Evolutionary conservation across 352 stramenopile species (phyloP).

Genomic region (Phytophthora macrochlamydospora): DNA sequence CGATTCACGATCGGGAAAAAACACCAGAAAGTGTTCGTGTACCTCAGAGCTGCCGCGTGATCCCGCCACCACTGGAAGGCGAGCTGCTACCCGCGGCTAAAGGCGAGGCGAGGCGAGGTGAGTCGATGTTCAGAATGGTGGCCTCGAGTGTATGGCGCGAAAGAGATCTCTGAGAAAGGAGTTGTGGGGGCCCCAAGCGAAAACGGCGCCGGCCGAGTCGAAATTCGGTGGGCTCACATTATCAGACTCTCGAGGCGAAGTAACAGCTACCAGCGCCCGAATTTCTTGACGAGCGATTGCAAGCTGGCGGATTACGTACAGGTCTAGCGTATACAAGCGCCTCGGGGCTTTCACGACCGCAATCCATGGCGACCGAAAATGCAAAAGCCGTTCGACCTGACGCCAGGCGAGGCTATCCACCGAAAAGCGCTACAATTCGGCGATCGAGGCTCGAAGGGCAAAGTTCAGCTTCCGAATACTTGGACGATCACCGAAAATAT

Average conservation of each 20-base stretch:
- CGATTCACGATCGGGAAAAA: constrained; percentile 1
- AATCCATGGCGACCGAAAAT: constrained; percentile 4
- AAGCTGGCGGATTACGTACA: too few species aligned
- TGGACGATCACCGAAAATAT: constrained; percentile 31
- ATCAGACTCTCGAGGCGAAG: background rate
- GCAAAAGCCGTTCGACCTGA: constrained; percentile 27
- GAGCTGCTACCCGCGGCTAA: constrained; percentile 5
- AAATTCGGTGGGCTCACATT: constrained; percentile 10
- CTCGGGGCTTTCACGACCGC: background rate
- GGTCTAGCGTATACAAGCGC: background rate
- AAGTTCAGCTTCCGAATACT: constrained; percentile 12
- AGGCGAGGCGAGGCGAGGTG: constrained; percentile 15
- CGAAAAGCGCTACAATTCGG: constrained; percentile 18
- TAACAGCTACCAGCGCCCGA: background rate
- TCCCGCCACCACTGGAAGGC: background rate
- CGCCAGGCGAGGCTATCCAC: constrained; percentile 33
- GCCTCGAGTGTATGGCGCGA: constrained; percentile 11
- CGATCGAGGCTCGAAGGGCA: constrained; percentile 7
- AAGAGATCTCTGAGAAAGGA: constrained; percentile 12
- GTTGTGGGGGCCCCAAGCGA: background rate
- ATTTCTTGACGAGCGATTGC: background rate
- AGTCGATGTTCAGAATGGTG: constrained; percentile 13
- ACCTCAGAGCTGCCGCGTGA: constrained; percentile 6
- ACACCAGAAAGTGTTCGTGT: background rate
- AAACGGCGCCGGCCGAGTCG: background rate